Evolutionary conservation across 2,329 filamentous ascomycete genomes (phyloP), one percentile per base, ranked within the genome.

Genomic region (Gremmenia infestans): DNA sequence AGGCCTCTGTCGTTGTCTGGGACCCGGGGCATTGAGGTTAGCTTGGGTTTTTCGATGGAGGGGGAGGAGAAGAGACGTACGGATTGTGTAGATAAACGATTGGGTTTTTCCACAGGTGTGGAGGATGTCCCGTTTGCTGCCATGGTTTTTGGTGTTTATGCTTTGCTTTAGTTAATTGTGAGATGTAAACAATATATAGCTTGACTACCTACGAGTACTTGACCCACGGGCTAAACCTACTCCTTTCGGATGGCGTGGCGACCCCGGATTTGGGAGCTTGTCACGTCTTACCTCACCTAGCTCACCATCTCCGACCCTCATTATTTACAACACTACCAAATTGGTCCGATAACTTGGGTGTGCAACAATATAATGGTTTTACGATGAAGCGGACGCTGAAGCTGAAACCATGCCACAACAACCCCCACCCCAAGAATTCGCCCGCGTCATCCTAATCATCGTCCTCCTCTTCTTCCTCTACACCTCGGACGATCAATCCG

Each of bases 401-500:
- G n/a, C 28, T 32, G 28, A 53, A 52, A 64, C 42, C 40, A 66
- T 68, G 65, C 64, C 65, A 48, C 45, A 61, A 19, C 58, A 62
- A 54, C 62, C 61, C 22, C 65, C 63, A 47, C 65, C 61, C 25
- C 60, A 63, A 50, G 66, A 68, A 54, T 61, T 63, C 50, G 63
- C 64, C 23, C 58, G 63, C n/a, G 50, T 69, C 15, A 43, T 68
- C 48, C 52, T 70, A 37, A 61, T 69, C 46, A 57, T 68, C 54
- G 50, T 69, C 52, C 60, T 70, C 43, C 63, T 71, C 42, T 66
- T 69, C 63, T 69, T 67, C 55, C 57, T 70, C 28, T 66, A 64
- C 55, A 61, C 63, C 35, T 65, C 65, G 47, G 63, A 65, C 14
- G 64, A 66, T 22, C 59, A 63, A 52, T 59, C 60, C 19, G 58